A percentile compares a stretch with the other conserved stretches of the same genome.
Conservation (phyloP, 306 rosid species). For the Begonia fuchsioides region DNA sequence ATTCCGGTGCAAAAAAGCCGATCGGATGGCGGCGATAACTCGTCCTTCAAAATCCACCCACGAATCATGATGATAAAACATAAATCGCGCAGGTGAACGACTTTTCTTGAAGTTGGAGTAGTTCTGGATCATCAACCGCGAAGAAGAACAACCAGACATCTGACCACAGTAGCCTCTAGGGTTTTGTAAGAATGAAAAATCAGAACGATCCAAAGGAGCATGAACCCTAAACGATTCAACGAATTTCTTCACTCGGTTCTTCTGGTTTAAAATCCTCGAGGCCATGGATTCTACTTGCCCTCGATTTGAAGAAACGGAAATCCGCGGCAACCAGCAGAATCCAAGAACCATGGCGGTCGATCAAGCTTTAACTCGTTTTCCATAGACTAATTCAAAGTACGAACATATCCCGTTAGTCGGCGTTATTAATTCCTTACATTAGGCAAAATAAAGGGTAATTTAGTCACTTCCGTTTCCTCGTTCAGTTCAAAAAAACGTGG, state of each 20-base stretch:
- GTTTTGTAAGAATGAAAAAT: not conserved
- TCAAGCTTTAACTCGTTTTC: not conserved
- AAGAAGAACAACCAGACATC: slow-evolving; percentile 7
- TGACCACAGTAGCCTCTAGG: not conserved
- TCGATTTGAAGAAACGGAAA: slow-evolving; percentile 2
- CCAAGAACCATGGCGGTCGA: slow-evolving; percentile 5
- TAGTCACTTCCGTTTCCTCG: not conserved
- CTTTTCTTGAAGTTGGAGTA: slow-evolving; percentile 25
- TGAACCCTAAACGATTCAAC: slow-evolving; percentile 12
- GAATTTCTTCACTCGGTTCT: slow-evolving; percentile 2
- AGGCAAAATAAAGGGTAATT: not conserved
- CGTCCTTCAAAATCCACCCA: slow-evolving; percentile 33
- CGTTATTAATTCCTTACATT: not conserved
- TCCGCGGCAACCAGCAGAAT: slow-evolving; percentile 16
- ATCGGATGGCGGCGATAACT: slow-evolving; percentile 15
- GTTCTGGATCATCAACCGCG: slow-evolving; percentile 12
- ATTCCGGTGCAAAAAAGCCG: slow-evolving; percentile 22
- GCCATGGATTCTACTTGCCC: slow-evolving; percentile 32
- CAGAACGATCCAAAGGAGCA: slow-evolving; percentile 6
- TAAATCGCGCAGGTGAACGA: slow-evolving; percentile 23
- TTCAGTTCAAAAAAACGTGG: no score
- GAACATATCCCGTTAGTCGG: not conserved
- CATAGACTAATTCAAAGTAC: not conserved
- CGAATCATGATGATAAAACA: slow-evolving; percentile 28
- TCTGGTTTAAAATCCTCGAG: not conserved